Conservation (phyloP, 371 early-diverging fungal genomes). For the Syncephalastrum contaminatum region DNA sequence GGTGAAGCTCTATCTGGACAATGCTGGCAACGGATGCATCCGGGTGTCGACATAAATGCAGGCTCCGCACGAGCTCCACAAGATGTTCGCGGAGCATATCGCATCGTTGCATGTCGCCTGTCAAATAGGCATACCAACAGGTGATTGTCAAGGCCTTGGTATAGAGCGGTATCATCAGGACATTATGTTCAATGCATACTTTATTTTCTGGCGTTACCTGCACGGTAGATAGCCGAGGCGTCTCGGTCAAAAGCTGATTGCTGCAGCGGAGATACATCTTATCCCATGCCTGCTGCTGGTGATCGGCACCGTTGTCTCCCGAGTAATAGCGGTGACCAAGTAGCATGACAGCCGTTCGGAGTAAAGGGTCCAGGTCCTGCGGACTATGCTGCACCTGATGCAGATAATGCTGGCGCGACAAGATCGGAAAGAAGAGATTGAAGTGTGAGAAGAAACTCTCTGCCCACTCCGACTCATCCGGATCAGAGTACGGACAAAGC, state of each 20-base stretch:
- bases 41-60: slow-evolving; percentile 13
- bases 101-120: slow-evolving; percentile 11
- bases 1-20: slow-evolving; percentile 31
- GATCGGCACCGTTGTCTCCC: slow-evolving; percentile 1
- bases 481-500: slow-evolving; percentile 18
- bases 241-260: neutral
- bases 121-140: slow-evolving; percentile 11
- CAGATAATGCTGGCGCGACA: slow-evolving; percentile 36
- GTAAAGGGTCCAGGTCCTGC: slow-evolving; percentile 25
- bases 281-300: neutral
- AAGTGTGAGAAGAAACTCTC: slow-evolving; percentile 38
- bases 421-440: slow-evolving; percentile 44
- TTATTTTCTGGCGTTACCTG: slow-evolving; percentile 19
- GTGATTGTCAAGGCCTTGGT: slow-evolving; percentile 14
- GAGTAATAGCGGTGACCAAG: slow-evolving; percentile 24
- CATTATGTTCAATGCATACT: too few relatives aligned
- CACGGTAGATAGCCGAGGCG: slow-evolving; percentile 19
- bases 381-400: slow-evolving; percentile 19
- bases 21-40: slow-evolving; percentile 3
- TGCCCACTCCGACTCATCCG: slow-evolving; percentile 15
- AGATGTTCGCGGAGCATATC: slow-evolving; percentile 1
- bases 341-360: slow-evolving; percentile 30
- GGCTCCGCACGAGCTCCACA: neutral
- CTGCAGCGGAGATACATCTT: slow-evolving; percentile 1
- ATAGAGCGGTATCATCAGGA: neutral